phyloP scores from a whole-genome alignment of 2,329 filamentous ascomycete genomes.

The Microcyclospora pomicola region DNA sequence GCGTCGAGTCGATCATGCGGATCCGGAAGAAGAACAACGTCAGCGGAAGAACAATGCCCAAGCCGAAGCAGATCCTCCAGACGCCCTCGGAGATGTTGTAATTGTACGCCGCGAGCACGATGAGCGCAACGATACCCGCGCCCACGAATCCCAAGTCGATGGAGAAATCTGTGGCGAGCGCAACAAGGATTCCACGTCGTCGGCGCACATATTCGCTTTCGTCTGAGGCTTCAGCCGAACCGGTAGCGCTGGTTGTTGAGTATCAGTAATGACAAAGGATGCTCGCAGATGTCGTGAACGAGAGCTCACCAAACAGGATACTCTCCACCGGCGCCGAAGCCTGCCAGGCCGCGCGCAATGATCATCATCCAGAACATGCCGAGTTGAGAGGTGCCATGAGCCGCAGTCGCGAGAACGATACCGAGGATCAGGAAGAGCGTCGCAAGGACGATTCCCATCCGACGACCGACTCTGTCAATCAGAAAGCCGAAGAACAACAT shows the following conservation, averaged over 20 bases:
- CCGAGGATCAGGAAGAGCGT: slow-evolving; percentile 36
- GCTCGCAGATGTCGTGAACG: not conserved
- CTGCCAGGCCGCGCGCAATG: slow-evolving; percentile 32
- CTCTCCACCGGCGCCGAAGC: slow-evolving; percentile 25
- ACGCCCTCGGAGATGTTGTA: slow-evolving; percentile 51
- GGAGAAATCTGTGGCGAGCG: slow-evolving; percentile 10
- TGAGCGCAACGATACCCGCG: slow-evolving; percentile 60
- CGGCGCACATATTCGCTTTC: slow-evolving; percentile 8
- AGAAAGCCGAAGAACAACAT: slow-evolving; percentile 41
- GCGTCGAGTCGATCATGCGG: slow-evolving; percentile 61
- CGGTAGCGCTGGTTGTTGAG: slow-evolving; percentile 1
- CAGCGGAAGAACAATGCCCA: slow-evolving; percentile 61
- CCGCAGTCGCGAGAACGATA: slow-evolving; percentile 33
- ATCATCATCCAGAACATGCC: slow-evolving; percentile 43
- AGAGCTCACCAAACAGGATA: slow-evolving; percentile 26
- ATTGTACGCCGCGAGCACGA: slow-evolving; percentile 28
- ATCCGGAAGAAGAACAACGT: slow-evolving; percentile 55
- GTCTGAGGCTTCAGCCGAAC: slow-evolving; percentile 8
- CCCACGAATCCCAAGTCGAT: slow-evolving; percentile 75
- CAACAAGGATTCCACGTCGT: slow-evolving; percentile 11
- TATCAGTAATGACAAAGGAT: not conserved
- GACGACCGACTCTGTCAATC: slow-evolving; percentile 38
- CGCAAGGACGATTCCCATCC: slow-evolving; percentile 34
- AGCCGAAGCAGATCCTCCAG: slow-evolving; percentile 67
- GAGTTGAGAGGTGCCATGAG: slow-evolving; percentile 26